phyloP scores from a whole-genome alignment of 495 filamentous ascomycete species.

The Parachaetomium inaequale region DNA sequence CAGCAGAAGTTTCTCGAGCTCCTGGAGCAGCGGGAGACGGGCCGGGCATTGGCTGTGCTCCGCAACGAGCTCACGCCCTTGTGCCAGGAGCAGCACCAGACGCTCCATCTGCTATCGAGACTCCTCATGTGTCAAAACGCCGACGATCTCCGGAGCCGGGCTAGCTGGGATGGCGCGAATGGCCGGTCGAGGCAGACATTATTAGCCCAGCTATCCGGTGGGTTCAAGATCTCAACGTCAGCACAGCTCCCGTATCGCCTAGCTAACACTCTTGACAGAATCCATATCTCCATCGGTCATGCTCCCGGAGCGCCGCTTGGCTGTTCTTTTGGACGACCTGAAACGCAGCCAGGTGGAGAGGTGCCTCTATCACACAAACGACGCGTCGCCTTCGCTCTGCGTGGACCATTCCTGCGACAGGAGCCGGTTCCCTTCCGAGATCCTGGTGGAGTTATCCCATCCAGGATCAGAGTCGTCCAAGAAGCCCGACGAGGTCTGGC shows the following conservation, averaged over 20 bases:
- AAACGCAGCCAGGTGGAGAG: conserved; percentile 76
- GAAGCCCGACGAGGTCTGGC: conserved; percentile 86
- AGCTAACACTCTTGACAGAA: conserved; percentile 43
- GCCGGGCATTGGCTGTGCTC: conserved; percentile 72
- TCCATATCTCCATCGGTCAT: conserved; percentile 96
- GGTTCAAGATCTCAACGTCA: conserved; percentile 28
- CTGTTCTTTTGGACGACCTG: conserved; percentile 72
- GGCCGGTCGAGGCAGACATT: conserved; percentile 72
- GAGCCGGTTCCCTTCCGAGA: conserved; percentile 69
- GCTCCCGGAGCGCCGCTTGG: conserved; percentile 94
- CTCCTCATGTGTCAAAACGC: conserved; percentile 81
- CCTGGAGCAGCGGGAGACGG: conserved; percentile 70
- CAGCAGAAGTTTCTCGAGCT: conserved; percentile 96
- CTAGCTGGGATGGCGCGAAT: conserved; percentile 83
- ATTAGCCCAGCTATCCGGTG: conserved; percentile 80
- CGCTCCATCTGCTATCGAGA: conserved; percentile 79
- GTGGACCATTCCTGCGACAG: conserved; percentile 81
- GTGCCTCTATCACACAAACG: conserved; percentile 86
- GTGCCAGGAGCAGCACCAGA: conserved; percentile 66
- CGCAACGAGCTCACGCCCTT: conserved; percentile 85
- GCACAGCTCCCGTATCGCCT: neutral
- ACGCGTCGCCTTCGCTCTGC: conserved; percentile 78
- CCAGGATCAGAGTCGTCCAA: conserved; percentile 36
- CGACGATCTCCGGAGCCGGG: conserved; percentile 76
- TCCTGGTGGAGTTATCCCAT: conserved; percentile 55